Percentiles rank a stretch among this genome's conserved stretches.
phyloP scores from a whole-genome alignment of 805 yeast species.

The Metschnikowia amazonensis region DNA sequence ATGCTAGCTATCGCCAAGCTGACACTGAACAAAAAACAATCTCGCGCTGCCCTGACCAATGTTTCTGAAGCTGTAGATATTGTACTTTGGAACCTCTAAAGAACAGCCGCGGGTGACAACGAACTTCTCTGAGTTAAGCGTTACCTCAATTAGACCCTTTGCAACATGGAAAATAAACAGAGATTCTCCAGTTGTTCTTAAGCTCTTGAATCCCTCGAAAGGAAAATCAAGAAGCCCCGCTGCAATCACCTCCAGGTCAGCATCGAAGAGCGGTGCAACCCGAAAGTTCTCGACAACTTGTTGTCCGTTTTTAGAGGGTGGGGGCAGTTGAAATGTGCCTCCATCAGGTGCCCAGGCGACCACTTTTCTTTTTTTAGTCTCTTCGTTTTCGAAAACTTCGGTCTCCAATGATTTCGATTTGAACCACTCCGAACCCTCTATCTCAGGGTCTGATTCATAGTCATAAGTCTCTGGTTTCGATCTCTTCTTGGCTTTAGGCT shows the following conservation, averaged over 20 bases:
- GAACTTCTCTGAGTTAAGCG: constrained; percentile 55
- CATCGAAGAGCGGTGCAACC: constrained; percentile 61
- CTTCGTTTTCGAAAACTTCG: constrained; percentile 47
- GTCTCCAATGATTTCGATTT: constrained; percentile 36
- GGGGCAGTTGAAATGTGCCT: constrained; percentile 40
- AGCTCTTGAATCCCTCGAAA: constrained; percentile 53
- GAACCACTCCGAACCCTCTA: constrained; percentile 54
- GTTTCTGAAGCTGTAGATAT: constrained; percentile 65
- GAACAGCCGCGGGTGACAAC: constrained; percentile 69
- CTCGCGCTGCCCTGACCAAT: constrained; percentile 54
- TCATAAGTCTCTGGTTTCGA: constrained; percentile 21
- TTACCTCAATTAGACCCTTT: constrained; percentile 66
- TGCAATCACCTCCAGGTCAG: constrained; percentile 60
- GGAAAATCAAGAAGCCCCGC: constrained; percentile 73
- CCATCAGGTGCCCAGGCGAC: constrained; percentile 67
- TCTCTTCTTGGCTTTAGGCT: constrained; percentile 12
- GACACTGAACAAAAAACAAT: constrained; percentile 73
- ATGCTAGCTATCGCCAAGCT: constrained; percentile 11
- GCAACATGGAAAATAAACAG: constrained; percentile 73
- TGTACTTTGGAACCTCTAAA: constrained; percentile 76
- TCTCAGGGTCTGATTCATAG: constrained; percentile 38
- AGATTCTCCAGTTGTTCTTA: constrained; percentile 59
- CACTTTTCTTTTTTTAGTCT: constrained; percentile 30
- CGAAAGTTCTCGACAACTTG: constrained; percentile 45
- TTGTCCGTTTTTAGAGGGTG: constrained; percentile 35